Conservation (phyloP, 805 yeast genomes). For the Yarrowia yakushimensis region DNA sequence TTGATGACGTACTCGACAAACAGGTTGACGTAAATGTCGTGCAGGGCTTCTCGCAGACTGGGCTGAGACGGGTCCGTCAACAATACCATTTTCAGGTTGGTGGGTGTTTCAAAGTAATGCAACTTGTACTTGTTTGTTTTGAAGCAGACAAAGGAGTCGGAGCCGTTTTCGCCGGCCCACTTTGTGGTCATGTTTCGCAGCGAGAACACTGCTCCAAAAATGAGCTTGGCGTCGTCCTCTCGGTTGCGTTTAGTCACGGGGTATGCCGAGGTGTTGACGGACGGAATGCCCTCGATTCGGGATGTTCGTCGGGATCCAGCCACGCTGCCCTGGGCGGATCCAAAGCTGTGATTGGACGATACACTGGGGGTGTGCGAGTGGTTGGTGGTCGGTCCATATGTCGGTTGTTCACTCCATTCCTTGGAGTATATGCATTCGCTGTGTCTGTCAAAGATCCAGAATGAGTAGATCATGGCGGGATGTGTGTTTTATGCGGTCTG, state of each 20-base stretch:
- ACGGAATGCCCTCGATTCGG: conserved; percentile 10
- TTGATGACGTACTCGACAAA: conserved; percentile 60
- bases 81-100: conserved; percentile 72
- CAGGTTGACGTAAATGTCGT: conserved; percentile 55
- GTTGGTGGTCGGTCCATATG: background rate
- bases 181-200: conserved; percentile 70
- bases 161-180: conserved; percentile 40
- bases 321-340: background rate
- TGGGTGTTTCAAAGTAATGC: conserved; percentile 74
- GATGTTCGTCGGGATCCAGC: background rate
- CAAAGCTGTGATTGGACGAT: conserved; percentile 10
- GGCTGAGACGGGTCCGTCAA: conserved; percentile 63
- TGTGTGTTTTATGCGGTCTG: background rate
- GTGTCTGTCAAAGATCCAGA: conserved; percentile 89
- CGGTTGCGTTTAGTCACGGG: conserved; percentile 8
- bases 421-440: conserved; percentile 82
- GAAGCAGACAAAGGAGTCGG: conserved; percentile 38
- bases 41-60: conserved; percentile 52
- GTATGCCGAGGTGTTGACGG: background rate
- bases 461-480: conserved; percentile 70
- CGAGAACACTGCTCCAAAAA: conserved; percentile 83
- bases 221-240: conserved; percentile 70
- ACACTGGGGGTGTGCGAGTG: conserved; percentile 19
- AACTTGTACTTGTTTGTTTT: conserved; percentile 69
- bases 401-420: conserved; percentile 49